phyloP scores from a whole-genome alignment of 2,329 filamentous ascomycete genomes.

The Phaeoacremonium minimum region DNA sequence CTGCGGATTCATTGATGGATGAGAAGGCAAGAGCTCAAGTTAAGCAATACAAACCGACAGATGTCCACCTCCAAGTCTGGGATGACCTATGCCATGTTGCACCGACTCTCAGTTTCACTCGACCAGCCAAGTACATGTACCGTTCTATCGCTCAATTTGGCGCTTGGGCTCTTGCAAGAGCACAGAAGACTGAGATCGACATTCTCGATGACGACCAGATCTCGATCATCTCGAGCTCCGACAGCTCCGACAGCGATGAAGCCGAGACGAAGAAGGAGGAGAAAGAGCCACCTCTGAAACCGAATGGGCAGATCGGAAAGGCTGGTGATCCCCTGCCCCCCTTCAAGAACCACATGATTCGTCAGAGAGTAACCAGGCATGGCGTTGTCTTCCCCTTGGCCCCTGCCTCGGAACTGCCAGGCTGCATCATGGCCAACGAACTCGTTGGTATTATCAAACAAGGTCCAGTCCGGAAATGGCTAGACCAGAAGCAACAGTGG shows the following conservation, averaged over 20 bases:
- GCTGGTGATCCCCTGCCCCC: conserved; percentile 78
- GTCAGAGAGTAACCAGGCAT: conserved; percentile 77
- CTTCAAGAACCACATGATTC: conserved; percentile 86
- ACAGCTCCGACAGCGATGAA: conserved; percentile 28
- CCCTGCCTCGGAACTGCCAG: conserved; percentile 59
- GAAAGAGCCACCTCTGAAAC: conserved; percentile 12
- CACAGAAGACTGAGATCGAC: conserved; percentile 75
- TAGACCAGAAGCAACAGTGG: conserved; percentile 68
- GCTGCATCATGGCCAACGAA: conserved; percentile 55
- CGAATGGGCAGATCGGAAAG: conserved; percentile 59
- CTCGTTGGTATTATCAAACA: conserved; percentile 78
- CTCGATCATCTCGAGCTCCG: conserved; percentile 67
- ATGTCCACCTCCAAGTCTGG: conserved; percentile 94
- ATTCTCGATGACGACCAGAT: conserved; percentile 76
- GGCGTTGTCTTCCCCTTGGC: conserved; percentile 69
- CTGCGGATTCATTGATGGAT: conserved; percentile 58
- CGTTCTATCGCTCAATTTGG: conserved; percentile 88
- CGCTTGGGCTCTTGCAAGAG: conserved; percentile 81
- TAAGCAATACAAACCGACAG: conserved; percentile 71
- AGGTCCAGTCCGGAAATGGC: conserved; percentile 78
- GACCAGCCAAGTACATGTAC: conserved; percentile 96
- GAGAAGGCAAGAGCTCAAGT: conserved; percentile 57
- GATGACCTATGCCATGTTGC: conserved; percentile 91
- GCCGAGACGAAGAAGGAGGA: conserved; percentile 17
- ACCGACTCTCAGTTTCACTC: conserved; percentile 89